Evolutionary conservation across 257 asterid genomes (phyloP), one percentile per base, ranked within the genome.

Genomic region (Scutellaria minor): DNA sequence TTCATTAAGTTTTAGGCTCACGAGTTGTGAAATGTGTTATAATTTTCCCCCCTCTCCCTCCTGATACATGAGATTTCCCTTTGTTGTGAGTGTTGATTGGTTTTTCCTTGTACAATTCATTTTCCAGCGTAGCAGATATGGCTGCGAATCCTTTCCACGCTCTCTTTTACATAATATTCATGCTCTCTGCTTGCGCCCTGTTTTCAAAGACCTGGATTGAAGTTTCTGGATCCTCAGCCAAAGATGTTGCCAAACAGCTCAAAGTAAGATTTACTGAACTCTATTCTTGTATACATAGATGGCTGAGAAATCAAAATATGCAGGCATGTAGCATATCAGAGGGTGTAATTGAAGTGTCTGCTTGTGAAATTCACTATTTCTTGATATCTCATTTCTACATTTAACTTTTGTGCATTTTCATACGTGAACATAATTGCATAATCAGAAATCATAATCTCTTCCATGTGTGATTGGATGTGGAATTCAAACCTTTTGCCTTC

Each of bases 201-300:
- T 85, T 89, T 83, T 85, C 96, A 55, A 86, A 89, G 75, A 83
- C 90, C 5, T 86, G 96, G 93, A 87, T 89, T 75, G 90, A 83
- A 80, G 92, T 89, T 40, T 89, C 96, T 47, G 93, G 96, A 66
- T 89, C 90, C 45, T 89, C 96, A 8, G 89, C 93, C 64, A 86
- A 74, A 72, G 93, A 86, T 77, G 90, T 89, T 9, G 88, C 96
- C 74, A 86, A 86, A 76, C 92, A 89, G 79, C 90, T 89, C 37
- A 86, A 86, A 91, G 95, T 79, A 77, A 74, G 65, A 22, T 9
- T 53, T 31, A 45, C 42, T 44, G 13, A 61, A 47, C 51, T 31
- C n/a, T 8, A 27, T 10, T 41, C 8, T 68, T 53, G 51, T 57
- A 14, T 5, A 57, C 12, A n/a, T 55, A 24, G 7, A 7, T 24